phyloP scores from a whole-genome alignment of 192 early-diverging fungal genomes.

The Chytriomyces hyalinus region DNA sequence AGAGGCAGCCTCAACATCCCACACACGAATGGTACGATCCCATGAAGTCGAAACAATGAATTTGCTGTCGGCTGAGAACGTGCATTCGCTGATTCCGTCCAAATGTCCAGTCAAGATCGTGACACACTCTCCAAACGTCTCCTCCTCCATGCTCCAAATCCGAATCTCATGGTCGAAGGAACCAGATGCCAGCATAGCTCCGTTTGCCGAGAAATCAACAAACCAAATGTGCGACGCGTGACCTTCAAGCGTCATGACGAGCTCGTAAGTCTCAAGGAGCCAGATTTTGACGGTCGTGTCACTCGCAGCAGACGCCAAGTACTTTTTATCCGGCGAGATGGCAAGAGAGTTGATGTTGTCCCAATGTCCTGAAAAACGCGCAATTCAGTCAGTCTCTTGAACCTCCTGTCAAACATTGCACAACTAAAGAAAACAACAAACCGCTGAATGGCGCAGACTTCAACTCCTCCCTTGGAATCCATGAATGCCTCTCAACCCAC shows the following conservation, averaged over 20 bases:
- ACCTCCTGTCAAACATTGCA: too few species aligned
- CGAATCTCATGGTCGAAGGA: background rate
- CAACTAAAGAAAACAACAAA: too few species aligned
- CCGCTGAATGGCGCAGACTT: too few species aligned
- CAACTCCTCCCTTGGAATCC: too few species aligned
- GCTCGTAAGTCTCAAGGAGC: slow-evolving; percentile 6
- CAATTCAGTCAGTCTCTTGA: too few species aligned
- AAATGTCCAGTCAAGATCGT: background rate
- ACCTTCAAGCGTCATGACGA: background rate
- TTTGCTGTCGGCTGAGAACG: slow-evolving; percentile 6
- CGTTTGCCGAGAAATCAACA: too few species aligned
- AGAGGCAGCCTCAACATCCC: background rate
- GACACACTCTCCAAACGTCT: background rate
- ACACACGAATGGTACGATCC: slow-evolving; percentile 13
- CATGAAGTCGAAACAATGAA: slow-evolving; percentile 10
- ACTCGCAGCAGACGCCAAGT: slow-evolving; percentile 17
- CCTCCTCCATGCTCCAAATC: background rate
- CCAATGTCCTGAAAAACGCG: too few species aligned
- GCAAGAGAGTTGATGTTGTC: background rate
- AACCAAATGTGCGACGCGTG: background rate
- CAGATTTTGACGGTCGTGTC: slow-evolving; percentile 38
- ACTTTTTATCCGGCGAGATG: slow-evolving; percentile 20
- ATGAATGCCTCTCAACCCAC: background rate
- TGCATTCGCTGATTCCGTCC: background rate
- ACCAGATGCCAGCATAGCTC: too few species aligned